Evolutionary conservation across 352 stramenopile genomes (phyloP), one percentile per base, ranked within the genome.

Genomic region (Phytophthora litchii): DNA sequence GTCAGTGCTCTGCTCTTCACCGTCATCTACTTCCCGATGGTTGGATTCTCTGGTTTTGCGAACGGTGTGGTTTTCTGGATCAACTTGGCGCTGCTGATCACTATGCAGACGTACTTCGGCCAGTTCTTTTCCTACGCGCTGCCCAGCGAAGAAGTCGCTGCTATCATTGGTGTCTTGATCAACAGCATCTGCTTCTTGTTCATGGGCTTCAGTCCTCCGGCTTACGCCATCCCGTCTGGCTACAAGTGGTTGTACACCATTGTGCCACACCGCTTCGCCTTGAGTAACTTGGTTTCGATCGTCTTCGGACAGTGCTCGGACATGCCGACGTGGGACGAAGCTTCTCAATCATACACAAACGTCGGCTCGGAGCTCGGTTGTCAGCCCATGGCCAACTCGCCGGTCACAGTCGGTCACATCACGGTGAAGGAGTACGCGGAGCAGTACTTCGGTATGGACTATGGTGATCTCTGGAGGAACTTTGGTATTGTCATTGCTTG

Each of bases 31-130:
- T 87, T 76, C 38, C 83, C 72, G 3, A 59, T 97, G 31, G 50
- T 95, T 0, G 95, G 95, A 44, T 95, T 95, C 65, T 70, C 86
- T 43, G 87, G 89, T 4, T 82, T 94, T 29, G 57, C 51, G 5
- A 41, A 65, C 2, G 32, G 63, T 16, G 60, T 81, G 0, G 31
- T 77, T 9, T 89, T 84, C 48, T 45, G 77, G 27, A 5, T 75
- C 37, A 70, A 78, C 44, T 49, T 86, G 10, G 53, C 78, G 34
- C 34, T 86, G 40, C 55, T 62, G 31, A 79, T 87, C 37, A 59
- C 83, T n/a, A 83, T 89, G 44, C 65, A 62, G 32, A 51, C 52
- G 34, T 67, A 67, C 51, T 55, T 67, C 14, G 47, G 49, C 5
- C 47, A 63, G 35, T 60, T 67, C 20, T 60, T 67, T 17, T 7